Base-by-base conservation (phyloP, 371 early-diverging fungal species). In the Rhizomucor pusillus region DNA sequence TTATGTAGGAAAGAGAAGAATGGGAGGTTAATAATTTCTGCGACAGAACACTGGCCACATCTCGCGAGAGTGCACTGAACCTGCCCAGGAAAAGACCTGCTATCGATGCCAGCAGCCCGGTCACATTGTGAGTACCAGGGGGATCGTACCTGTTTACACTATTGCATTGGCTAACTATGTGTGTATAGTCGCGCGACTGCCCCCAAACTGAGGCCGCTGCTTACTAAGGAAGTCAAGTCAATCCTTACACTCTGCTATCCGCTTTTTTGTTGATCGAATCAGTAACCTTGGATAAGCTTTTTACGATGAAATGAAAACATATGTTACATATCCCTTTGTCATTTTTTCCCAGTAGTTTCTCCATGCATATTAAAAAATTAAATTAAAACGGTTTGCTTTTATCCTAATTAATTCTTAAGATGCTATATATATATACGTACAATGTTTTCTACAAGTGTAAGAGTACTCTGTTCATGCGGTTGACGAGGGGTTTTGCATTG, bases 101-200 rank as follows among this genome's bases (percentile, higher is more conserved):
- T 84, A 83, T 77, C 86, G 79, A 54, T 90, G 90, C 65, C 68
- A 73, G 40, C 60, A 80, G 58, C 19, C 57, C 41, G 88, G 86
- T 25, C 88, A 88, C 54, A 67, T 76, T 43, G 61, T 71, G 60
- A 53, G 54, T 58, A 16, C 13, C 29, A 10, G 12, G 33, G 18
- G 1, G 36, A 9, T 33, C 64, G 35, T 5, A 52, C 50, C 36
- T 5, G 2, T 25, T 0, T 4, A 18, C 2, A 4, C 7, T 24
- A 25, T 1, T 24, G 18, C 13, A 12, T 20, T 1, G 19, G 11
- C 5, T 1, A 13, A 43, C n/a, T n/a, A 19, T n/a, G 4, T 14
- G 16, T 9, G 35, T 50, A 14, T 54, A 63, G 63, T 63, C 64
- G 16, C 64, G 64, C 44, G 64, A 63, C 18, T 63, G 64, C 50